These are phyloP conservation scores for Coemansia sp. DNA, from an alignment of 192 early-diverging fungal species.

Conservation along the genomic window DNA sequence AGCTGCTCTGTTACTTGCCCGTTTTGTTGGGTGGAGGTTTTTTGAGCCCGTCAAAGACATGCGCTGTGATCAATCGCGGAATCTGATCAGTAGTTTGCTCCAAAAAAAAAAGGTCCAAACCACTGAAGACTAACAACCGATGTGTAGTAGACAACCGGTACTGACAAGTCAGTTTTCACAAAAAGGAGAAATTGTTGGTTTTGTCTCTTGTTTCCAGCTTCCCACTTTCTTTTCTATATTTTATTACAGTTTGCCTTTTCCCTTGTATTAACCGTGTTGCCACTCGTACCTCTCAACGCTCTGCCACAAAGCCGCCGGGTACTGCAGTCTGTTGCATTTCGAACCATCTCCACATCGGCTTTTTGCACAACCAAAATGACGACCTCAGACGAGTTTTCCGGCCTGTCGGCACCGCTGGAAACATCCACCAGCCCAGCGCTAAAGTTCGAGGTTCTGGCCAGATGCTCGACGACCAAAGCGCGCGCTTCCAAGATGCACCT, in stretches of 20 bases:
- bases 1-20: too few species aligned
- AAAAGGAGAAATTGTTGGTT: too few species aligned
- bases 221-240: not conserved
- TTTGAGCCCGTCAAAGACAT: not conserved
- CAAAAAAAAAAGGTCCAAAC: not conserved
- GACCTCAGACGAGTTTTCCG: conserved; percentile 29
- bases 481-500: conserved; percentile 71
- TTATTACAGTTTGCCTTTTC: not conserved
- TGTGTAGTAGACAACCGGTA: not conserved
- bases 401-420: conserved; percentile 37
- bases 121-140: not conserved
- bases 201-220: not conserved
- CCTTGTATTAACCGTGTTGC: conserved; percentile 3
- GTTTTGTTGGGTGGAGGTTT: not conserved
- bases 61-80: not conserved
- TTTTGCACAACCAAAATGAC: conserved; percentile 17
- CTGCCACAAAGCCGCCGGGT: not conserved
- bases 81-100: not conserved
- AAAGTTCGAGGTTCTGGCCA: conserved; percentile 70
- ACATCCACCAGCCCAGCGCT: conserved; percentile 62
- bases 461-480: conserved; percentile 82
- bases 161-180: not conserved
- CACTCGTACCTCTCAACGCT: not conserved
- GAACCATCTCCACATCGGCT: not conserved
- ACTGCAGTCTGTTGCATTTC: not conserved